Evolutionary conservation across 1,284 basidiomycete species (phyloP), one percentile per base, ranked within the genome.

Genomic region (Pseudomicrostroma phylloplanum): DNA sequence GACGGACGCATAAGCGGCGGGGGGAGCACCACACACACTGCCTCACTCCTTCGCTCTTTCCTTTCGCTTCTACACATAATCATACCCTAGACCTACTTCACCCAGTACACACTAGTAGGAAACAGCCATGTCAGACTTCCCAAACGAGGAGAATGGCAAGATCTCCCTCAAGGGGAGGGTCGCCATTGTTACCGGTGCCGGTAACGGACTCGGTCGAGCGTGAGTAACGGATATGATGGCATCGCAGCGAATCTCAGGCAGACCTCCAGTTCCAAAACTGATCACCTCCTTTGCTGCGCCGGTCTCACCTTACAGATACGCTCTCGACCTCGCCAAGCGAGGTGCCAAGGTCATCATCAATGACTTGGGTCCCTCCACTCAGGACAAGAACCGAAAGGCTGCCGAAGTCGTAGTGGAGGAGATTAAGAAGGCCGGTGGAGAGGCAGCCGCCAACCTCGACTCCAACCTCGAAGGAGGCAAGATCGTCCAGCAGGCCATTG

Each of bases 341-440:
- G 94, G 94, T 26, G 69, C 71, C 57, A 92, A 91, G 73, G 87
- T 98, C 64, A 90, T 98, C 67, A 66, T 78, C 54, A 78, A 77
- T 68, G 77, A 78, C 65, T 69, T 78, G 8, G 75, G 74, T 30
- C 71, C 73, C 8, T 66, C 76, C 21, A 90, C 97, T 51, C 96
- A 96, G 77, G 96, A 98, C 81, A 90, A 97, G 78, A 92, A 89
- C 75, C 84, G 83, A 60, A 86, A 87, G 67, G 89, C 91, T 21
- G 94, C 94, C 3, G 90, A 96, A 80, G 89, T 88, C 71, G 92
- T 96, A 36, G 93, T 96, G 8, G 88, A 91, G 70, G 88, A 96
- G 81, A 96, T 98, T 78, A 84, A 82, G 57, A 84, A 86, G 60
- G 63, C 70, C 57, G 74, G 78, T 76, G 89, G 92, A 90, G 68